A percentile compares a stretch with the other conserved stretches of the same genome.
Conservation (phyloP, 768 basidiomycete species). For the Rhodosporidiobolus odoratus region DNA sequence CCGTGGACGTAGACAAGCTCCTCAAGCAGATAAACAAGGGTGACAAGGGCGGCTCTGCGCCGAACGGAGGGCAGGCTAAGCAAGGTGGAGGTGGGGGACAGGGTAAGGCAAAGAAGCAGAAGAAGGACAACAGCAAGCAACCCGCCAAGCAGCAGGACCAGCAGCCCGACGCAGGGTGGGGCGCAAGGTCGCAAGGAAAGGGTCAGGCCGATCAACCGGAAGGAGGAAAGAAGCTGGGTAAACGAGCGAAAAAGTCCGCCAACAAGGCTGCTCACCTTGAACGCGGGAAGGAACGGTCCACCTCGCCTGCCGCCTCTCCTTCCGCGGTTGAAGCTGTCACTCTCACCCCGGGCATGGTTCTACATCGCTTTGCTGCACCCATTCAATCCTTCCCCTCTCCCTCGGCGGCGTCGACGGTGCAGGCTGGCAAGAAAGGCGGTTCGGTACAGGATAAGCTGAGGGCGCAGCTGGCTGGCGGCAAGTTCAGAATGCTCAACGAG, state of each 20-base stretch:
- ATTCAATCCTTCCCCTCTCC: not conserved
- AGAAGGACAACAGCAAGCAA: conserved; percentile 14
- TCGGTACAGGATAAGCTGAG: conserved; percentile 69
- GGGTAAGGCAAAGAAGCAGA: conserved; percentile 15
- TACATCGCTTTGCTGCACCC: conserved; percentile 7
- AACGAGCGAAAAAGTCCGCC: not conserved
- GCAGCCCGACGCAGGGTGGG: not conserved
- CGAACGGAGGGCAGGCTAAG: not conserved
- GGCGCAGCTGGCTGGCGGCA: conserved; percentile 50
- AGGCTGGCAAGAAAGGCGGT: conserved; percentile 48
- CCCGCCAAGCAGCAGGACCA: conserved; percentile 1
- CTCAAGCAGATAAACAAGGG: conserved; percentile 52
- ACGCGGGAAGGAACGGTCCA: too few species aligned
- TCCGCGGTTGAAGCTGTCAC: not conserved
- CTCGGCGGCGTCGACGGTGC: not conserved
- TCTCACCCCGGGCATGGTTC: conserved; percentile 1
- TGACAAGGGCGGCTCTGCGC: not conserved
- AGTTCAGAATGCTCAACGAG: conserved; percentile 79
- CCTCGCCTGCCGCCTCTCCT: not conserved
- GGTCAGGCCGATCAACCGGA: not conserved
- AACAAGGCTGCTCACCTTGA: not conserved
- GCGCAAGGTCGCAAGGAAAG: not conserved
- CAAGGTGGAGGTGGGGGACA: not conserved
- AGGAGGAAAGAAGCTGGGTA: not conserved
- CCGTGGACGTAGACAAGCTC: conserved; percentile 60